Evolutionary conservation across 2,329 filamentous ascomycete genomes (phyloP).

Genomic region (Xylaria sp.): DNA sequence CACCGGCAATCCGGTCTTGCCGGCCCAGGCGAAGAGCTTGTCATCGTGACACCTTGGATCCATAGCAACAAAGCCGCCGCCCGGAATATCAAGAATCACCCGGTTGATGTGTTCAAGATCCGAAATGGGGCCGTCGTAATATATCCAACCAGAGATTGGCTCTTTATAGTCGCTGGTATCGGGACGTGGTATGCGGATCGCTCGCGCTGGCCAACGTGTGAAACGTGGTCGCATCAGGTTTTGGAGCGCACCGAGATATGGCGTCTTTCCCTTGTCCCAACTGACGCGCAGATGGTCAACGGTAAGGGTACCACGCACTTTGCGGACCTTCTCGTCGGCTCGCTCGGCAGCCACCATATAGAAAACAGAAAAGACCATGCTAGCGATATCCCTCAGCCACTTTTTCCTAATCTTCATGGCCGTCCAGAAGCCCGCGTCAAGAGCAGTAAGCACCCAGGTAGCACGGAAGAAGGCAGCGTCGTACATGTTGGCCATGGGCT

Average conservation of each 20-base stretch:
- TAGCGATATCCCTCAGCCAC: conserved; percentile 83
- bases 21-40: conserved; percentile 91
- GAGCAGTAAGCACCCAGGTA: conserved; percentile 93
- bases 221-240: conserved; percentile 80
- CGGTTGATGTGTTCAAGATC: conserved; percentile 80
- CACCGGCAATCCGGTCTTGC: conserved; percentile 86
- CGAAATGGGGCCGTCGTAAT: conserved; percentile 88
- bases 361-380: conserved; percentile 86
- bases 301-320: conserved; percentile 85
- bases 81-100: conserved; percentile 88
- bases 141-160: conserved; percentile 87
- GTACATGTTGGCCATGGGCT: conserved; percentile 94
- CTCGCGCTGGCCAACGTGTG: conserved; percentile 82
- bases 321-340: conserved; percentile 95
- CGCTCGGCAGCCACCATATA: conserved; percentile 93
- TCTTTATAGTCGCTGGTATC: conserved; percentile 83
- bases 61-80: conserved; percentile 97
- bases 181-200: conserved; percentile 86
- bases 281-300: conserved; percentile 91
- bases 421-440: conserved; percentile 98
- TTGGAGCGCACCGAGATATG: conserved; percentile 81
- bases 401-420: conserved; percentile 89
- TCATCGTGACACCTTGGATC: conserved; percentile 94
- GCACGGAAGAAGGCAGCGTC: conserved; percentile 92
- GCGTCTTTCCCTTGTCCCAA: conserved; percentile 94